A percentile compares a stretch with the other conserved stretches of the same genome.
These are phyloP conservation scores for Aureobasidium musti DNA, from an alignment of 2,329 filamentous ascomycete genomes.

Conservation along the genomic window DNA sequence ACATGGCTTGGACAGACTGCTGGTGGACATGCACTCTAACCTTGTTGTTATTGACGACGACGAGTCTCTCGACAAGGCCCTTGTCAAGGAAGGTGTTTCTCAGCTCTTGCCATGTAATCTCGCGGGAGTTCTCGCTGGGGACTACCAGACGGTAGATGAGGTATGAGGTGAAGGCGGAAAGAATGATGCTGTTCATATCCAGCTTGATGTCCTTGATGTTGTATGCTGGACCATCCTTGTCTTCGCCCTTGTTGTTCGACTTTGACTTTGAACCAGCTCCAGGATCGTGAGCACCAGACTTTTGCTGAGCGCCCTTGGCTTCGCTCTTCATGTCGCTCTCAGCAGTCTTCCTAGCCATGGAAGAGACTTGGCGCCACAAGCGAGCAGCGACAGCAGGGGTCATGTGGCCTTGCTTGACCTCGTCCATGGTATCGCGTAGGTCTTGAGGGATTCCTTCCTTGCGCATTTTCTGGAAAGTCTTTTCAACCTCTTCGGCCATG, in stretches of 20 bases:
- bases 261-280: slow-evolving; percentile 43
- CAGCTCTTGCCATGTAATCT: slow-evolving; percentile 99
- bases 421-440: slow-evolving; percentile 64
- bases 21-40: slow-evolving; percentile 81
- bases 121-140: slow-evolving; percentile 65
- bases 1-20: slow-evolving; percentile 69
- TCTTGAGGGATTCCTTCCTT: slow-evolving; percentile 70
- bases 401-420: slow-evolving; percentile 54
- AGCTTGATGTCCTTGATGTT: slow-evolving; percentile 52
- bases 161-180: slow-evolving; percentile 63
- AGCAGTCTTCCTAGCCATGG: slow-evolving; percentile 57
- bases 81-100: slow-evolving; percentile 91
- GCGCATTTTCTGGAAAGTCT: slow-evolving; percentile 64
- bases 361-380: slow-evolving; percentile 58
- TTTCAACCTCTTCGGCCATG: slow-evolving; percentile 62
- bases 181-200: slow-evolving; percentile 58
- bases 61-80: slow-evolving; percentile 90
- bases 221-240: slow-evolving; percentile 36
- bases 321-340: slow-evolving; percentile 44
- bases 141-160: slow-evolving; percentile 66
- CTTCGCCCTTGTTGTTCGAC: slow-evolving; percentile 42
- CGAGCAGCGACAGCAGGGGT: slow-evolving; percentile 65
- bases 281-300: slow-evolving; percentile 50
- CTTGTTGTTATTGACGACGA: slow-evolving; percentile 72
- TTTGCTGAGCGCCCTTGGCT: slow-evolving; percentile 42